Base-by-base conservation (phyloP, 768 basidiomycete genomes). In the Grammothele lineata region DNA sequence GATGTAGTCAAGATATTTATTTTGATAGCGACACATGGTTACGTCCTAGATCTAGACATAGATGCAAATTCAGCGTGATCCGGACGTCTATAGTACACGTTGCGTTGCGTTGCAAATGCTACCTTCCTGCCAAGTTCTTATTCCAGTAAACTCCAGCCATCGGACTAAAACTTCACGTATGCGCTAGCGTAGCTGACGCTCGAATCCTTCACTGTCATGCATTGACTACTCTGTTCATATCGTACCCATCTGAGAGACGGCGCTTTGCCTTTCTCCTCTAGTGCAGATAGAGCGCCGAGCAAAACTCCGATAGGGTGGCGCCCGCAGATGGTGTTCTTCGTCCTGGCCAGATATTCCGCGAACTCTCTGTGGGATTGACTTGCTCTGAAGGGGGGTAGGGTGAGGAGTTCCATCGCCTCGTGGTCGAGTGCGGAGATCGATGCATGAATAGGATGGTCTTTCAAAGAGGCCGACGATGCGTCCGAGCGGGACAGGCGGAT, bases 141-240 rank as follows among this genome's bases (percentile, higher is more conserved):
- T 30, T 7, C 27, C n/a, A n/a, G n/a, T n/a, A n/a, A n/a, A n/a
- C 14, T 30, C 27, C 7, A 7, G 27, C 27, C 14, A 14, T 30
- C 7, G 21, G 15, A 1, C 32, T 47, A 86, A 63, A 90, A 77
- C 27, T 70, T 74, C 36, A 91, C 68, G 67, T 83, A 92, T 24
- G 85, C 96, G 62, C 93, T 95, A 7, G 93, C 94, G 62, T 99
- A 99, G 66, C 92, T 95, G 18, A 99, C 96, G 61, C 95, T 97
- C 26, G 87, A 90, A 64, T 93, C 90, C 38, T 72, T 67, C 44
- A 87, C 60, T 15, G 67, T 78, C 54, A 70, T 54, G 60, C 89
- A 92, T 46, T 76, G 71, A 59, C 82, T 87, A 62, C 93, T 98
- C 67, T 98, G 95, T 62, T 90, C 92, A 65, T 99, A 99, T 55